These are phyloP conservation scores for Teunomyces tritomae DNA, from an alignment of 805 yeast genomes.

Conservation along the genomic window DNA sequence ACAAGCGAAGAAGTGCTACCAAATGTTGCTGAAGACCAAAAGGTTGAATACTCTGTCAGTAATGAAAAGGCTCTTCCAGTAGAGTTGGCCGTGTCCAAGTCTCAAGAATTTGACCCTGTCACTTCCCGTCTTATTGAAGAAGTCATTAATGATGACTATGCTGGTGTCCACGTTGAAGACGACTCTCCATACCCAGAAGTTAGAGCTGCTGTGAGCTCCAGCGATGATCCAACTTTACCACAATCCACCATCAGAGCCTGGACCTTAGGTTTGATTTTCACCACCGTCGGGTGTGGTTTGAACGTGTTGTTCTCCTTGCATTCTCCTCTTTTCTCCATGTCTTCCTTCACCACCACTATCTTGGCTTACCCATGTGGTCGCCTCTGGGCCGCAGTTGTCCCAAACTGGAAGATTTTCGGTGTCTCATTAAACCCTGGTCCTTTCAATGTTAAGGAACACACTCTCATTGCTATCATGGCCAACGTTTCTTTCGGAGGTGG, in stretches of 20 bases:
- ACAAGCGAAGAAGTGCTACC: background rate
- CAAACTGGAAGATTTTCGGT: slow-evolving; percentile 35
- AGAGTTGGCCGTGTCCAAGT: slow-evolving; percentile 16
- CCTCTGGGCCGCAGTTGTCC: slow-evolving; percentile 39
- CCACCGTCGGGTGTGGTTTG: slow-evolving; percentile 56
- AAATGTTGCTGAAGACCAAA: background rate
- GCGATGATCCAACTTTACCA: slow-evolving; percentile 48
- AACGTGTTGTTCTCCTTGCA: slow-evolving; percentile 60
- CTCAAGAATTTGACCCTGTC: slow-evolving; percentile 34
- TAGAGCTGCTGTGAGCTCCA: slow-evolving; percentile 55
- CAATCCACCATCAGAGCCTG: slow-evolving; percentile 57
- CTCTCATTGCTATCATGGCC: slow-evolving; percentile 52
- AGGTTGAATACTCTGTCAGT: background rate
- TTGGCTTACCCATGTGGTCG: slow-evolving; percentile 61
- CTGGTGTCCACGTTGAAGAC: slow-evolving; percentile 41
- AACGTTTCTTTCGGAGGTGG: slow-evolving; percentile 39
- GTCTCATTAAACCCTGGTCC: slow-evolving; percentile 54
- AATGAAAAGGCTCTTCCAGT: slow-evolving; percentile 2
- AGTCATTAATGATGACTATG: slow-evolving; percentile 31
- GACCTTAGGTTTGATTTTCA: slow-evolving; percentile 48
- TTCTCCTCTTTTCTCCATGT: slow-evolving; percentile 50
- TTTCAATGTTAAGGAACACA: slow-evolving; percentile 63
- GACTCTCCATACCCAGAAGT: slow-evolving; percentile 66
- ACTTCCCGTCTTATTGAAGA: slow-evolving; percentile 24
- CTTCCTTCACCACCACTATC: slow-evolving; percentile 55